These are phyloP conservation scores for Acacia crassicarpa DNA, from an alignment of 306 rosid species.

Conservation along the genomic window DNA sequence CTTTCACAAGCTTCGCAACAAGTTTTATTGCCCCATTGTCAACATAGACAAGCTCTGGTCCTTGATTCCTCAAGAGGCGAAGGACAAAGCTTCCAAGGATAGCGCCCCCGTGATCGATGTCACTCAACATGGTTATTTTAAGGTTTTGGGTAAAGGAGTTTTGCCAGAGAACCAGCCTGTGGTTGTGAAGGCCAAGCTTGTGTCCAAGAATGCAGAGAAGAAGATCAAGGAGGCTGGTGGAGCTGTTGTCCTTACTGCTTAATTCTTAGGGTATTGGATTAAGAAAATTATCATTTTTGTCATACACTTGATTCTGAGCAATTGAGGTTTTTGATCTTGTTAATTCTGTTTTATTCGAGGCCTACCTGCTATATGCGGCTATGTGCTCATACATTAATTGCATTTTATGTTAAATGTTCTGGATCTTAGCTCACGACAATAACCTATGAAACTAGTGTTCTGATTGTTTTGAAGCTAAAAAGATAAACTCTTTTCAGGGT, in stretches of 20 bases:
- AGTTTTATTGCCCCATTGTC: slow-evolving; percentile 65
- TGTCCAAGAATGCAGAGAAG: slow-evolving; percentile 78
- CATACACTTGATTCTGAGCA: not conserved
- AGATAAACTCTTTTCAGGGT: not conserved
- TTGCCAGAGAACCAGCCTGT: slow-evolving; percentile 62
- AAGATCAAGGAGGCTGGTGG: slow-evolving; percentile 83
- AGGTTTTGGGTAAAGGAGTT: slow-evolving; percentile 76
- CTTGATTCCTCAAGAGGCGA: slow-evolving; percentile 55
- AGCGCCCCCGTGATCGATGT: slow-evolving; percentile 64
- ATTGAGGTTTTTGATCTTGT: not conserved
- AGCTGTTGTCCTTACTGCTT: slow-evolving; percentile 75
- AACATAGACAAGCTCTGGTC: slow-evolving; percentile 86
- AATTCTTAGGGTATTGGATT: slow-evolving; percentile 24
- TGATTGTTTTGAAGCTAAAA: not conserved
- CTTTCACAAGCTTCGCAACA: slow-evolving; percentile 74
- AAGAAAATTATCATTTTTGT: not conserved
- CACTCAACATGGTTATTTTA: slow-evolving; percentile 64
- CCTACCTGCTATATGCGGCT: slow-evolving; percentile 6
- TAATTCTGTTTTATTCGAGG: not conserved
- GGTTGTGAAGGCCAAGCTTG: slow-evolving; percentile 71
- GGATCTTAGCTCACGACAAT: not conserved
- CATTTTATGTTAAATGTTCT: slow-evolving; percentile 9
- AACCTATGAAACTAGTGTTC: not conserved
- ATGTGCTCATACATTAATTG: not conserved
- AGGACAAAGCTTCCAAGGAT: slow-evolving; percentile 59